Evolutionary conservation across 495 filamentous ascomycete species (phyloP), one percentile per base, ranked within the genome.

Genomic region (Tuber microsphaerosporum): DNA sequence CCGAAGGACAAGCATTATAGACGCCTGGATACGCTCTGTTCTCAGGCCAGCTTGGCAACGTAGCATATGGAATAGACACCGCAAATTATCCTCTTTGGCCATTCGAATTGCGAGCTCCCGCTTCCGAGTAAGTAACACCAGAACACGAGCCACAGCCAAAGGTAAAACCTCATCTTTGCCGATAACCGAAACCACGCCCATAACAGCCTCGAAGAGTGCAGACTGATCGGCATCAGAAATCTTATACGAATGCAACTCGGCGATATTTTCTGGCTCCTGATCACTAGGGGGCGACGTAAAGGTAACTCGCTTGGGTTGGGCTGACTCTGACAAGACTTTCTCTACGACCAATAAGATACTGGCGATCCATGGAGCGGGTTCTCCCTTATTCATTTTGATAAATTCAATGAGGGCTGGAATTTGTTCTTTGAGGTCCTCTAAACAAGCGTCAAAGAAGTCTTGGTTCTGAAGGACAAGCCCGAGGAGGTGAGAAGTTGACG

Each of bases 401-500:
- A 97, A 97, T 22, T 86, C 86, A 45, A 97, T 86, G 76, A 97
- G 89, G 34, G 89, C 89, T 26, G 83, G 81, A 69, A 97, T 91
- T 80, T 91, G 92, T n/a, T 92, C 89, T 83, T 91, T 92, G 43
- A 99, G 85, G 74, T 92, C 90, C 12, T 88, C 87, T 42, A 94
- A 82, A 34, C 92, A 92, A 34, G 91, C 89, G 48, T 88, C 87
- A 83, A 94, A 97, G 85, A 98, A 97, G 1, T 87, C 82, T 74
- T 89, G 89, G 74, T 95, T 89, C 79, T 95, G 92, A 37, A 98
- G 88, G 70, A 97, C 89, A 72, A 99, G 85, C 4, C 93, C 94
- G 17, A 99, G 86, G 51, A 99, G 88, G 84, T 99, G 94, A 17
- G 95, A 94, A 84, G 94, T 97, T 1, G 96, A 92, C 31, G 94